phyloP scores from a whole-genome alignment of 2,329 filamentous ascomycete species.

The Arthrobotrys sinensis region DNA sequence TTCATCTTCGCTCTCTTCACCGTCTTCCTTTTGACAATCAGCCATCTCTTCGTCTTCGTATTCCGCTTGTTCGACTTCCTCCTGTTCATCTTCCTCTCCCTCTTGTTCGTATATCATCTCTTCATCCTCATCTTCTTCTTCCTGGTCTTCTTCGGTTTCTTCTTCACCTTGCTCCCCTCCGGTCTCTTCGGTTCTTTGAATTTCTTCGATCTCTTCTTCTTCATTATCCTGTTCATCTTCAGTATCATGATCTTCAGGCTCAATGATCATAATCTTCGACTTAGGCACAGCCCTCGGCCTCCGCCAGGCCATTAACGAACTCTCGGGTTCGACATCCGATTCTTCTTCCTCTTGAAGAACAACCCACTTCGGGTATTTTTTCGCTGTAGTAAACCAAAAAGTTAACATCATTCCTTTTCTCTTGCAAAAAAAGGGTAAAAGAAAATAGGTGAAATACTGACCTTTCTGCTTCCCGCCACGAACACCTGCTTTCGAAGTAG shows the following conservation, averaged over 20 bases:
- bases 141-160: neutral
- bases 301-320: slow-evolving; percentile 19
- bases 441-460: no score
- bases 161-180: neutral
- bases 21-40: no score
- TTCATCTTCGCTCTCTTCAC: no score
- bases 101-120: neutral
- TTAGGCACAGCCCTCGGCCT: slow-evolving; percentile 23
- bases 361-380: no score
- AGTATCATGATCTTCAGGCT: neutral
- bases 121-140: neutral
- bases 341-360: slow-evolving; percentile 3
- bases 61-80: neutral
- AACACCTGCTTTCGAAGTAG: no score
- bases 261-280: neutral
- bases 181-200: neutral
- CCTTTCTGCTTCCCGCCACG: no score
- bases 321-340: slow-evolving; percentile 11
- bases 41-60: neutral
- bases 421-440: no score
- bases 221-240: neutral
- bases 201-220: neutral
- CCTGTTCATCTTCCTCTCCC: no score
- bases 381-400: no score
- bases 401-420: no score